Evolutionary conservation across 2,329 filamentous ascomycete genomes (phyloP).

Genomic region (Ophiostoma montium): DNA sequence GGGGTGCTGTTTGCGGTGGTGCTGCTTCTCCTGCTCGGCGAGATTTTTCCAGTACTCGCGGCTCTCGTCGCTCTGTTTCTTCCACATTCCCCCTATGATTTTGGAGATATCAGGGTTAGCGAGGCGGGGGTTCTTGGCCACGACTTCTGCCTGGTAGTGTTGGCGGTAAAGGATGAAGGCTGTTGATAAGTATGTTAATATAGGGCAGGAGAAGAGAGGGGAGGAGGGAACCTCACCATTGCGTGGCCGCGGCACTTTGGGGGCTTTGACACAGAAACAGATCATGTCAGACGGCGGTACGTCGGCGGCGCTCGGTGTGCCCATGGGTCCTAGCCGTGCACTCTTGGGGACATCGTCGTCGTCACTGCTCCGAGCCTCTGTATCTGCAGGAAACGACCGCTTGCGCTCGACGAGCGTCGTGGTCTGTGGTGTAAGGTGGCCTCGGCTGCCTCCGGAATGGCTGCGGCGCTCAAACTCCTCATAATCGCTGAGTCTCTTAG

Average conservation of each 20-base stretch:
- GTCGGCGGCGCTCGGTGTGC: not conserved
- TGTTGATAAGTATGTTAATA: not conserved
- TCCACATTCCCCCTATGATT: slow-evolving; percentile 91
- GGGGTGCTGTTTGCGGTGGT: slow-evolving; percentile 80
- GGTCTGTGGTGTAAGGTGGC: too few relatives aligned
- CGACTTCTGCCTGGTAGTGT: slow-evolving; percentile 73
- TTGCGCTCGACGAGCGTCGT: not conserved
- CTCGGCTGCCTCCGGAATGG: not conserved
- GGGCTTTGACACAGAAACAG: slow-evolving; percentile 41
- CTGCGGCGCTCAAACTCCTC: not conserved
- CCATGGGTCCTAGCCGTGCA: not conserved
- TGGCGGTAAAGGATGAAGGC: slow-evolving; percentile 97
- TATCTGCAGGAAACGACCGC: not conserved
- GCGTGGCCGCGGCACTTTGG: slow-evolving; percentile 43
- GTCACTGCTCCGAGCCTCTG: slow-evolving; percentile 10
- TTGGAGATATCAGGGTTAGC: slow-evolving; percentile 95
- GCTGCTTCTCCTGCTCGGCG: slow-evolving; percentile 84
- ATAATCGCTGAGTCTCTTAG: not conserved
- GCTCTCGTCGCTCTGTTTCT: slow-evolving; percentile 54
- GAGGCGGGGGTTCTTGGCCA: slow-evolving; percentile 70
- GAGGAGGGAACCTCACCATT: slow-evolving; percentile 38
- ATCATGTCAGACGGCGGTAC: slow-evolving; percentile 26
- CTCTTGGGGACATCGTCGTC: not conserved
- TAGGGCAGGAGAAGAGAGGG: not conserved
- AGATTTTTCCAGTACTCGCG: slow-evolving; percentile 81